Percentiles rank a stretch among this genome's conserved stretches.
phyloP scores from a whole-genome alignment of 176 grass and related monocot species.

The Musa schizocarpa region DNA sequence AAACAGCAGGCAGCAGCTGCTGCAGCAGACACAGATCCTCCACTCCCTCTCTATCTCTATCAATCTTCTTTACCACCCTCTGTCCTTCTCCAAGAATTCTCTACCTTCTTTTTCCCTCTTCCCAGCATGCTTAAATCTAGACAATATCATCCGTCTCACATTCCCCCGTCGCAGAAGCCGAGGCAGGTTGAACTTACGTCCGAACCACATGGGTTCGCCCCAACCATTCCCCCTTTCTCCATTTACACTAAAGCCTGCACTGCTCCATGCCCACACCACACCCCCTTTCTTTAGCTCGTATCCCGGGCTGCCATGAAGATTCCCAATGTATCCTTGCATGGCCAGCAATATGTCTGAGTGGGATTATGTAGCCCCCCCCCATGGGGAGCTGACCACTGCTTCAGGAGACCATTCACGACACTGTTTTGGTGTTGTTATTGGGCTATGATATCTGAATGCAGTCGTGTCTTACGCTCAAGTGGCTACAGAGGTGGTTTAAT shows the following conservation, averaged over 20 bases:
- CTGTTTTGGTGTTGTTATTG: constrained; percentile 11
- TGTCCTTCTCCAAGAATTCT: constrained; percentile 8
- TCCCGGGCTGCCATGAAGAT: no score
- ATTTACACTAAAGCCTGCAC: constrained; percentile 45
- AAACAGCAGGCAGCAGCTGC: constrained; percentile 18
- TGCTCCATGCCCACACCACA: neutral
- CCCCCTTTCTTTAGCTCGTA: neutral
- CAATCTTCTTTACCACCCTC: constrained; percentile 3
- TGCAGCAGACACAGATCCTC: constrained; percentile 20
- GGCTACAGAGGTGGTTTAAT: neutral
- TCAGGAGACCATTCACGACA: neutral
- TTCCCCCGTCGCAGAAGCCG: neutral
- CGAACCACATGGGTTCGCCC: no score
- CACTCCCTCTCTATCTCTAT: constrained; percentile 7
- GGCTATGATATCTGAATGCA: constrained; percentile 1
- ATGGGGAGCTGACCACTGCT: no score
- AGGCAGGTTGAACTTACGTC: constrained; percentile 12
- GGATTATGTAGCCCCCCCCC: neutral
- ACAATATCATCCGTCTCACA: neutral
- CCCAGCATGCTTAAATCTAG: neutral
- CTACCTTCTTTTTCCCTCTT: constrained; percentile 1
- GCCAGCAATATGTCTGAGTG: no score
- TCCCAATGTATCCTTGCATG: no score
- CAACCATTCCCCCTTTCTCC: constrained; percentile 16
- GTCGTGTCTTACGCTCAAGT: constrained; percentile 1